Evolutionary conservation across 2,329 filamentous ascomycete genomes (phyloP).

Genomic region (Coniochaeta ligniaria): DNA sequence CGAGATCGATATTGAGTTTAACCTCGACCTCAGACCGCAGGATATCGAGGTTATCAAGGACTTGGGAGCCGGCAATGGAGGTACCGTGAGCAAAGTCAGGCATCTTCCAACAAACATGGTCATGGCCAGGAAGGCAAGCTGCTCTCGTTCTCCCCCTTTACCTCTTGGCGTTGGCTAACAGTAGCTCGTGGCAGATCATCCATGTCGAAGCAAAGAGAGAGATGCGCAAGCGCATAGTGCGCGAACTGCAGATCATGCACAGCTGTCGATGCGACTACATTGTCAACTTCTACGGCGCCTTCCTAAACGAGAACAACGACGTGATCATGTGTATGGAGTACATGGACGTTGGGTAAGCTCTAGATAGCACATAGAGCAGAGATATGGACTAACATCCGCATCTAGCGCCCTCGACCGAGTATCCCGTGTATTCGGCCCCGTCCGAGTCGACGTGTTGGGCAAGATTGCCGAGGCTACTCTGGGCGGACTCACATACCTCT

Average conservation of each 20-base stretch:
- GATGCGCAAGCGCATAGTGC: slow-evolving; percentile 91
- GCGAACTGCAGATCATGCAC: slow-evolving; percentile 97
- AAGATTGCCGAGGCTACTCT: slow-evolving; percentile 97
- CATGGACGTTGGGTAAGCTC: slow-evolving; percentile 92
- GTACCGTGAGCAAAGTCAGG: slow-evolving; percentile 96
- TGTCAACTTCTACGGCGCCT: slow-evolving; percentile 95
- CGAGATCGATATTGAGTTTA: slow-evolving; percentile 97
- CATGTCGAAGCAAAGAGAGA: slow-evolving; percentile 98
- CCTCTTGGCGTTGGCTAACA: slow-evolving; percentile 10
- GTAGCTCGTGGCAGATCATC: slow-evolving; percentile 62
- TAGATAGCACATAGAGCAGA: background rate
- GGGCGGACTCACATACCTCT: slow-evolving; percentile 89
- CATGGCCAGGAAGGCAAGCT: slow-evolving; percentile 88
- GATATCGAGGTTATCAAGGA: slow-evolving; percentile 92
- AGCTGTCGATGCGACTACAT: slow-evolving; percentile 96
- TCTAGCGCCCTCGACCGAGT: slow-evolving; percentile 83
- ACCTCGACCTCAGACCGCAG: slow-evolving; percentile 82
- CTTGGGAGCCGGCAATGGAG: slow-evolving; percentile 90
- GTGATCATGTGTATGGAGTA: slow-evolving; percentile 99
- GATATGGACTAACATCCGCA: slow-evolving; percentile 10
- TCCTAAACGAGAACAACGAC: slow-evolving; percentile 92
- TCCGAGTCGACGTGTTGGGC: slow-evolving; percentile 91
- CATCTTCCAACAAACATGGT: slow-evolving; percentile 90
- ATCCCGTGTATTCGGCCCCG: slow-evolving; percentile 88
- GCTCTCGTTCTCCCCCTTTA: background rate